Conservation (phyloP, 176 grass and related monocot genomes). For the Oryza coarctata region DNA sequence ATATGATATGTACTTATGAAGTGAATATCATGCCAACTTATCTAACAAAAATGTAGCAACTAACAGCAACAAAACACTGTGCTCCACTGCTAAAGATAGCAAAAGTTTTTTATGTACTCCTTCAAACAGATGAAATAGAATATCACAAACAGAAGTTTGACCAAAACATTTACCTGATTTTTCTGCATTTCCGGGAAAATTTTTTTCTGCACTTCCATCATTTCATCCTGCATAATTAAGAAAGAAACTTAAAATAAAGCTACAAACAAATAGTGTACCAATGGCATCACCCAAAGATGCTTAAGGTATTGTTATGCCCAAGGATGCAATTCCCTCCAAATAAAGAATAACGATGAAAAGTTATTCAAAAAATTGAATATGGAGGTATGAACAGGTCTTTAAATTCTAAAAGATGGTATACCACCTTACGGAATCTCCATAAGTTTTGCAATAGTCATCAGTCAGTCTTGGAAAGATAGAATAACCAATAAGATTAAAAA, state of each 20-base stretch:
- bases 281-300: neutral
- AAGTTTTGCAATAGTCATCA: neutral
- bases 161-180: conserved; percentile 52
- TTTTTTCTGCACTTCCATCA: conserved; percentile 76
- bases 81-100: neutral
- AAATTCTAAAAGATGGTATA: neutral
- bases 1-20: neutral
- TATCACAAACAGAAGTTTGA: neutral
- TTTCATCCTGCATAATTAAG: conserved; percentile 57
- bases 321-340: neutral
- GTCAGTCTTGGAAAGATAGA: neutral
- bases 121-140: conserved; percentile 3
- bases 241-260: conserved; percentile 9
- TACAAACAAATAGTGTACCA: neutral
- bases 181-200: conserved; percentile 52
- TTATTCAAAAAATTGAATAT: neutral
- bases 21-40: neutral
- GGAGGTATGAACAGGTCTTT: neutral
- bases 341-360: neutral
- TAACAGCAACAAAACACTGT: neutral
- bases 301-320: neutral
- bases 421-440: neutral
- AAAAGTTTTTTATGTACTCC: neutral
- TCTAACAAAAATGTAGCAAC: neutral
- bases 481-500: neutral